Base-by-base conservation (phyloP, 2,329 filamentous ascomycete genomes). In the Penicillium thymicola region DNA sequence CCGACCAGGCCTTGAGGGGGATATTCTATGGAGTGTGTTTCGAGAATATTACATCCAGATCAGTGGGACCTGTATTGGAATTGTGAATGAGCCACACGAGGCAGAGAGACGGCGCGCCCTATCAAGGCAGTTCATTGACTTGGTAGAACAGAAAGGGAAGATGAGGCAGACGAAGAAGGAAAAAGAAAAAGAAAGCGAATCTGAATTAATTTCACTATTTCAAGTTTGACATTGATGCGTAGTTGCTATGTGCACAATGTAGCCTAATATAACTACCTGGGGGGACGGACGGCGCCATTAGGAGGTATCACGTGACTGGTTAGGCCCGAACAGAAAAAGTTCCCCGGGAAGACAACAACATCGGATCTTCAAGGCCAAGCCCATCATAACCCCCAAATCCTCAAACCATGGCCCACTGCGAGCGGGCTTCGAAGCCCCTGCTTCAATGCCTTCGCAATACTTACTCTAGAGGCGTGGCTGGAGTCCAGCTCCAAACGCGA, bases 361-460 rank as follows among this genome's bases (percentile, higher is more conserved):
- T 57, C 49, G 55, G 52, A 61, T 55, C 58, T 59, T 59, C 59
- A 59, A 59, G 54, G 47, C 60, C 59, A 63, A 55, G 46, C 46
- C 50, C 57, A 47, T 54, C 50, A 48, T 36, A 46, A 25, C 28
- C 18, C 51, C 44, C 36, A 54, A 49, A 58, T 51, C 43, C 51
- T 50, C 43, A 53, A 55, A 68, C 58, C 57, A 76, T 77, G 75
- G 72, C 71, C 59, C 73, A 75, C 66, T 76, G 74, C 52, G 74
- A 76, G 65, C 65, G 72, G 70, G 74, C 71, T 58, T 74, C 75
- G 6, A 75, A 71, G 70, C 74, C 74, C 44, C 62, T 77, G 62
- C 66, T 76, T 41, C 73, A 76, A 72, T 76, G 72, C 46, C 67
- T 77, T 40, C 73, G 74, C 54, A 71, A 67, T 34, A 67, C 70